Percentiles rank a stretch among this genome's conserved stretches.
These are phyloP conservation scores for Theileria orientalis DNA, from an alignment of 169 alveolate genomes.

Conservation along the genomic window DNA sequence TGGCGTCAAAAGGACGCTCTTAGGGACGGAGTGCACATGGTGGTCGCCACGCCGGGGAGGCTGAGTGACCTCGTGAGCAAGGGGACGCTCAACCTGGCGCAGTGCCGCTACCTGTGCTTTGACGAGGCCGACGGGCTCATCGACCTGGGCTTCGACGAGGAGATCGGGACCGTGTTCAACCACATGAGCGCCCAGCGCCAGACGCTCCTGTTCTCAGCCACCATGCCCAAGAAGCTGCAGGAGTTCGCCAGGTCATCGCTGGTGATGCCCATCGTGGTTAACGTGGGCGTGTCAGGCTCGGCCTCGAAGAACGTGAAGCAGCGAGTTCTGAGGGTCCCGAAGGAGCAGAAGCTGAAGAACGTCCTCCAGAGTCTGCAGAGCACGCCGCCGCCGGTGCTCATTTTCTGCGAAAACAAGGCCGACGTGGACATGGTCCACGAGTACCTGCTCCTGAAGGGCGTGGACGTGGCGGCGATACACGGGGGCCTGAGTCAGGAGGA, in stretches of 20 bases:
- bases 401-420: slow-evolving; percentile 91
- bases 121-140: slow-evolving; percentile 98
- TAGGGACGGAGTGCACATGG: slow-evolving; percentile 88
- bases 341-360: slow-evolving; percentile 86
- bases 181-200: slow-evolving; percentile 88
- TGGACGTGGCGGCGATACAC: slow-evolving; percentile 88
- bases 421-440: slow-evolving; percentile 95
- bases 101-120: slow-evolving; percentile 88
- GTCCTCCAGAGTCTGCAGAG: slow-evolving; percentile 88
- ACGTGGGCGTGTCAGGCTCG: slow-evolving; percentile 92
- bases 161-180: slow-evolving; percentile 87
- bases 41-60: slow-evolving; percentile 98
- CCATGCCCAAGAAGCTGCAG: slow-evolving; percentile 95
- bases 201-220: slow-evolving; percentile 94
- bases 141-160: slow-evolving; percentile 96
- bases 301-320: slow-evolving; percentile 91
- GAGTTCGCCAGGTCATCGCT: slow-evolving; percentile 92
- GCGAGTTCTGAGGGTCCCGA: slow-evolving; percentile 89
- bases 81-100: slow-evolving; percentile 83
- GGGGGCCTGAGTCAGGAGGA: slow-evolving; percentile 89
- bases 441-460: slow-evolving; percentile 85
- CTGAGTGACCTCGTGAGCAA: slow-evolving; percentile 89
- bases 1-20: slow-evolving; percentile 66
- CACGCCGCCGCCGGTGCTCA: slow-evolving; percentile 94
- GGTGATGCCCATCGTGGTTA: slow-evolving; percentile 89